A percentile compares a stretch with the other conserved stretches of the same genome.
Conservation (phyloP, 2,329 filamentous ascomycete genomes). For the Claviceps paspali region DNA sequence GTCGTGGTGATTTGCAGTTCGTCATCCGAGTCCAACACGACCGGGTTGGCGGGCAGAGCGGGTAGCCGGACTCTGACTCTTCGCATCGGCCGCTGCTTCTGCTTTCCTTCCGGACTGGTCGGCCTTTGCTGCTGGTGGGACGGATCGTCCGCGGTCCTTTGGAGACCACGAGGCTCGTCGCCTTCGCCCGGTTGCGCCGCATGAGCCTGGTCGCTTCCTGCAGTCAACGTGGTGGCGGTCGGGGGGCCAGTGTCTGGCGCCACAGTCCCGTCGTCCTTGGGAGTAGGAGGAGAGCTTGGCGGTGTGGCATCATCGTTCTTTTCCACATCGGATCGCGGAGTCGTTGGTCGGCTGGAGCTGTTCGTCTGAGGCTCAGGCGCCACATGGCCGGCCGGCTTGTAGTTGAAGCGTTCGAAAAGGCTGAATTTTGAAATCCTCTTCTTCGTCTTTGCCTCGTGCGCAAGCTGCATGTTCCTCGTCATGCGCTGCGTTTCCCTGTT, state of each 20-base stretch:
- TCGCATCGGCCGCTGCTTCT: slow-evolving; percentile 24
- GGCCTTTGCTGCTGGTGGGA: slow-evolving; percentile 4
- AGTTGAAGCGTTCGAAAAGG: slow-evolving; percentile 75
- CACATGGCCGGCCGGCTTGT: slow-evolving; percentile 29
- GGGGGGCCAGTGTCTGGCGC: neutral
- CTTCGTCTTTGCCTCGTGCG: slow-evolving; percentile 77
- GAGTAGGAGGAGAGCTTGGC: slow-evolving; percentile 50
- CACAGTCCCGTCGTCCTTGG: slow-evolving; percentile 13
- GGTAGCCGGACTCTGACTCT: slow-evolving; percentile 37
- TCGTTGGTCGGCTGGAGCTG: slow-evolving; percentile 41
- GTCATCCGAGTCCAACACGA: slow-evolving; percentile 34
- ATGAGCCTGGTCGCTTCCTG: neutral
- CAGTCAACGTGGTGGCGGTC: neutral
- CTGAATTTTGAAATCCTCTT: slow-evolving; percentile 79
- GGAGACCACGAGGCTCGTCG: neutral
- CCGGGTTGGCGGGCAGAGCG: slow-evolving; percentile 20
- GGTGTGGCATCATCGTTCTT: slow-evolving; percentile 44
- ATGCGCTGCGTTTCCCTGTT: slow-evolving; percentile 86
- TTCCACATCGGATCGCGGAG: slow-evolving; percentile 38
- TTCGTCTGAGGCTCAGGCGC: slow-evolving; percentile 10
- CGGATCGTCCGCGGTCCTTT: slow-evolving; percentile 20
- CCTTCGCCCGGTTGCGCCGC: neutral
- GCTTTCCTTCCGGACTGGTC: neutral
- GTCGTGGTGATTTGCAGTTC: slow-evolving; percentile 47
- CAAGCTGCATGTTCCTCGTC: slow-evolving; percentile 76